phyloP scores from a whole-genome alignment of 371 early-diverging fungal genomes.

The Mucor irregularis region DNA sequence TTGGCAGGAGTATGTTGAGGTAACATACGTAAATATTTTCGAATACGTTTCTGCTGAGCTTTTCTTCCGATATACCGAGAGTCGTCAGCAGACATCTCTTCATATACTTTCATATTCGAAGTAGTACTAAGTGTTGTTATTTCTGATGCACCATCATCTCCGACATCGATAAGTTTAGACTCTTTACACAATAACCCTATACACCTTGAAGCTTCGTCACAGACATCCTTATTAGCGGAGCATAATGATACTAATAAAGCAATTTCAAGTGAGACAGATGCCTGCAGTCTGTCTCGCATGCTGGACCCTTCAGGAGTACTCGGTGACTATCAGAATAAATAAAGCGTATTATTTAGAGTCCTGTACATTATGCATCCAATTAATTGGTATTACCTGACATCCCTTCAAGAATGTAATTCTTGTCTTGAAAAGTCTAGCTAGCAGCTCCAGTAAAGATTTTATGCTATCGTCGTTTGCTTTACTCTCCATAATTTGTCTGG shows the following conservation, averaged over 20 bases:
- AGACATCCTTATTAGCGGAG: slow-evolving; percentile 71
- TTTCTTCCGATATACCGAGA: slow-evolving; percentile 65
- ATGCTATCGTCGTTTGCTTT: slow-evolving; percentile 60
- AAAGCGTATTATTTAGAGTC: not conserved
- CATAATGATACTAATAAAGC: slow-evolving; percentile 74
- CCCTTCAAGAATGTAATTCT: slow-evolving; percentile 66
- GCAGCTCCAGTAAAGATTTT: slow-evolving; percentile 54
- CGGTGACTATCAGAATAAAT: slow-evolving; percentile 15
- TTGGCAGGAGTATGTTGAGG: slow-evolving; percentile 72
- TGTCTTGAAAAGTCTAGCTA: slow-evolving; percentile 59
- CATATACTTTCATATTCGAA: slow-evolving; percentile 69
- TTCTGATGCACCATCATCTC: slow-evolving; percentile 43
- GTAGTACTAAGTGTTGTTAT: slow-evolving; percentile 57
- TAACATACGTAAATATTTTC: slow-evolving; percentile 69
- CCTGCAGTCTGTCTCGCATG: slow-evolving; percentile 66
- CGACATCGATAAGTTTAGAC: slow-evolving; percentile 56
- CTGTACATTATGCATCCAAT: not conserved
- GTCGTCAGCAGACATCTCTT: slow-evolving; percentile 60
- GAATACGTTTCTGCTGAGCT: slow-evolving; percentile 77
- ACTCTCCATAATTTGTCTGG: slow-evolving; percentile 51
- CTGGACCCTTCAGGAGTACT: slow-evolving; percentile 46
- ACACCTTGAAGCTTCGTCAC: slow-evolving; percentile 59
- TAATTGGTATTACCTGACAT: slow-evolving; percentile 48
- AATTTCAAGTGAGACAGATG: slow-evolving; percentile 75
- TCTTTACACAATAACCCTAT: slow-evolving; percentile 64